phyloP scores from a whole-genome alignment of 163 green algal species.

The Scenedesmus sp. region DNA sequence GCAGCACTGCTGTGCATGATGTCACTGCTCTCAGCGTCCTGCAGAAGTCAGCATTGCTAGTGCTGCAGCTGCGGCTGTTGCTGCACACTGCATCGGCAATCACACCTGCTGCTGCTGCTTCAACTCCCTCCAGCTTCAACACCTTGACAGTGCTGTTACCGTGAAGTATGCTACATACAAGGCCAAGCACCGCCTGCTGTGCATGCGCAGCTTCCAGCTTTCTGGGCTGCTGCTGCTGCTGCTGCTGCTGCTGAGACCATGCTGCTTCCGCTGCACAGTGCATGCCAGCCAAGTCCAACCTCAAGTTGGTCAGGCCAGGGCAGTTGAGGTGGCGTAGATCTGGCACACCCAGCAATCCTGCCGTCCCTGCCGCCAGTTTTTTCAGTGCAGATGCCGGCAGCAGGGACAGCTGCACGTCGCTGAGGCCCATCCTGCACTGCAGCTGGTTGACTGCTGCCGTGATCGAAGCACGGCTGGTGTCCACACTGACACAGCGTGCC shows the following conservation, averaged over 20 bases:
- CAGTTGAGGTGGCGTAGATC: constrained; percentile 27
- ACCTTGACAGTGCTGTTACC: constrained; percentile 9
- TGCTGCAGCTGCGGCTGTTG: background rate
- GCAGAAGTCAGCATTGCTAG: background rate
- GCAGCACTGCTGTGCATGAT: background rate
- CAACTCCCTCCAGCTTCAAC: constrained; percentile 21
- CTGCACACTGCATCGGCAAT: background rate
- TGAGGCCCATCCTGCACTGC: background rate
- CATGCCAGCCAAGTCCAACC: constrained; percentile 20
- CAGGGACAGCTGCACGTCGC: constrained; percentile 38
- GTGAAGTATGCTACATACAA: background rate
- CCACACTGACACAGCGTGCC: background rate
- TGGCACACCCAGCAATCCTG: background rate
- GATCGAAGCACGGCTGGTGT: background rate
- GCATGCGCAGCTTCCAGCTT: background rate
- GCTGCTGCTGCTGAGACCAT: constrained; percentile 9
- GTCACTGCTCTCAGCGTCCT: background rate
- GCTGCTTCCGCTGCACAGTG: background rate
- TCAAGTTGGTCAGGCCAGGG: constrained; percentile 7
- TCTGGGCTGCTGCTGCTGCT: background rate
- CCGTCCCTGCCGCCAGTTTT: constrained; percentile 3
- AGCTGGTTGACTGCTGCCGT: background rate
- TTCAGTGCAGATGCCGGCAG: constrained; percentile 23
- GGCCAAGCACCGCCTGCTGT: background rate
- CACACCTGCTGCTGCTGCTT: background rate